Base-by-base conservation (phyloP, 108 stramenopile genomes). In the Cyclotella distinguenda region DNA sequence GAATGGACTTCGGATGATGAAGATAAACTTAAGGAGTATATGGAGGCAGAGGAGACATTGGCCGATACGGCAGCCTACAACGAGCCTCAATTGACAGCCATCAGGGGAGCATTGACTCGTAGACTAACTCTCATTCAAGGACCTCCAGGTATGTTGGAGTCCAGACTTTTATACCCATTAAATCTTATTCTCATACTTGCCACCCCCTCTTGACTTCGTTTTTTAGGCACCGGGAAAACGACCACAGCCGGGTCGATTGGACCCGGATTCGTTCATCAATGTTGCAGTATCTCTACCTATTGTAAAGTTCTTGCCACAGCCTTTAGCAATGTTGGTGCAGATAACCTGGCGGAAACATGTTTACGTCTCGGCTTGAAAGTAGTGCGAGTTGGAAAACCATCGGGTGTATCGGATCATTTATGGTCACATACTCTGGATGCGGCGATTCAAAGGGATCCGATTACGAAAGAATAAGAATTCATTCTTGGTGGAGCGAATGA, bases 231-330 rank as follows among this genome's bases (percentile, higher is more conserved):
- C 4, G 86, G 84, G 5, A 85, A 94, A 70, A 94, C 93, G 15
- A 83, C 83, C 3, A 82, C 81, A 7, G 93, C 89, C 3, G 62
- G 79, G 12, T 85, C 85, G 13, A 88, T 94, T 60, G 89, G 84
- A 2, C 88, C 87, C 73, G 93, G 93, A n/a, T 90, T 87, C 56
- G 87, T 89, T 21, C 85, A 94, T 36, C 89, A 89, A 55, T 89
- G 86, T 34, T 76, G 86, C 19, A 79, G 61, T 8, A 64, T 89
- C 16, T 82, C 87, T 0, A 73, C 81, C 5, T 44, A 90, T 57
- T 76, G 84, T 28, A 94, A 91, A 64, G 94, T 91, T 4, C 78
- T 95, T 15, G 90, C 90, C 1, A 86, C 86, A 44, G 94, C 94
- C 19, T 92, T 86, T 61, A 82, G 80, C 57, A 95, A 95, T 43